These are phyloP conservation scores for Trichophaea hybrida DNA, from an alignment of 2,329 filamentous ascomycete species.

Conservation along the genomic window DNA sequence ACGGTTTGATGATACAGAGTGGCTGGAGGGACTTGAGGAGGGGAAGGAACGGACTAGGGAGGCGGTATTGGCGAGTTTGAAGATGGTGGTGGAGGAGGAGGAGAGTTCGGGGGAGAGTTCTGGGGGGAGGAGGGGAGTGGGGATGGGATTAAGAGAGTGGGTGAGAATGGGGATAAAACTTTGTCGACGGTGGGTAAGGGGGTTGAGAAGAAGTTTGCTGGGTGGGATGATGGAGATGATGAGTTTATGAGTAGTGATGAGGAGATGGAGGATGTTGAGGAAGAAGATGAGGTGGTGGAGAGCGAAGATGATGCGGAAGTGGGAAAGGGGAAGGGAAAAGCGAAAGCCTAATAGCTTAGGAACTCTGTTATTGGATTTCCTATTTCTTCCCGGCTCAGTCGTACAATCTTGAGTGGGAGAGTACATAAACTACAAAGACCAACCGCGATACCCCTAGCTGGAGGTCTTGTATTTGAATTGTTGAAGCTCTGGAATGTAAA, in stretches of 20 bases:
- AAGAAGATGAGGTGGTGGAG: conserved; percentile 36
- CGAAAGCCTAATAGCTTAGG: conserved; percentile 8
- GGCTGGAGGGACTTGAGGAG: conserved; percentile 91
- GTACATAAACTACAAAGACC: too few species aligned
- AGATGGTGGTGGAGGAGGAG: conserved; percentile 42
- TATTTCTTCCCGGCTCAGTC: background rate
- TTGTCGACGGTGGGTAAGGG: background rate
- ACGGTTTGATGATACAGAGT: conserved; percentile 53
- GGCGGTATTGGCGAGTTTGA: conserved; percentile 57
- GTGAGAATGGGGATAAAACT: conserved; percentile 31
- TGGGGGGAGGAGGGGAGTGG: conserved; percentile 32
- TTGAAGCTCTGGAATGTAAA: too few species aligned
- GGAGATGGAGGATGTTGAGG: conserved; percentile 30
- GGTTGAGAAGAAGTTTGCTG: conserved; percentile 43
- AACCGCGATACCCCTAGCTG: too few species aligned
- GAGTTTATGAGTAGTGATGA: conserved; percentile 29
- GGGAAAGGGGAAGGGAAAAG: conserved; percentile 36
- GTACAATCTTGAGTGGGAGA: background rate
- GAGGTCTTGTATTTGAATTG: too few species aligned
- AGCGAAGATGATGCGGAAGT: conserved; percentile 27
- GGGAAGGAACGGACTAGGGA: conserved; percentile 68
- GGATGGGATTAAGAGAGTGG: conserved; percentile 48
- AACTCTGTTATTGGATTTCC: background rate
- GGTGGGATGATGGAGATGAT: conserved; percentile 47
- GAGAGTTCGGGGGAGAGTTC: conserved; percentile 35